Base-by-base conservation (phyloP, 2,329 filamentous ascomycete genomes). In the Paraphaeosphaeria sporulosa region DNA sequence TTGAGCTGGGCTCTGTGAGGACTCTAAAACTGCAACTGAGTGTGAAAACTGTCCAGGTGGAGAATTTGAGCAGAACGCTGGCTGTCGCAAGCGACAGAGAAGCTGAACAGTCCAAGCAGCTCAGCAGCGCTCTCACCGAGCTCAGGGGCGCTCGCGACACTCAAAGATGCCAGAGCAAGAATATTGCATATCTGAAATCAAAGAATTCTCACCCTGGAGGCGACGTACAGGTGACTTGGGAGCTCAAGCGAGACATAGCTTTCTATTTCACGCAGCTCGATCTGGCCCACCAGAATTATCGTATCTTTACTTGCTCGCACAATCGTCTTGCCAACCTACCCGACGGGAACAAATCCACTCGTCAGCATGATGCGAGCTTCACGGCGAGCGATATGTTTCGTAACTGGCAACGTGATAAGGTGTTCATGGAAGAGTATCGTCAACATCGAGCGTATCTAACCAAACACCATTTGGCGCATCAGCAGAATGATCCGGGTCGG, bases 391-490 rank as follows among this genome's bases (percentile, higher is more conserved):
- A 51, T 1, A 25, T 51, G 19, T 51, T 51, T 12, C n/a, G 21
- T 5, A 12, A 5, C n/a, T 38, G 32, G 19, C 4, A 8, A 0
- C 13, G 30, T 4, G 59, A 65, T 23, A 2, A 30, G 1, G 21
- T 43, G 0, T 69, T 65, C 34, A n/a, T 62, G 9, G 13, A 36
- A 5, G 25, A 48, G 12, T 69, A 67, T 42, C 40, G 23, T 3
- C 12, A 21, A 3, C 13, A 9, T 0, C 53, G 63, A 12, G 40
- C 46, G 8, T 25, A 19, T 2, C 2, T 62, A 10, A 21, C 65
- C 12, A 8, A 46, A 0, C 66, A 69, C 51, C 63, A 64, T 54
- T 44, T 47, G 9, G 57, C 58, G 2, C 64, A 69, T 49, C 61
- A 63, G 53, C 30, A 32, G 0, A 12, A 44, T 12, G 17, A 46